Evolutionary conservation across 768 basidiomycete genomes (phyloP).

Genomic region (Boletales sp.): DNA sequence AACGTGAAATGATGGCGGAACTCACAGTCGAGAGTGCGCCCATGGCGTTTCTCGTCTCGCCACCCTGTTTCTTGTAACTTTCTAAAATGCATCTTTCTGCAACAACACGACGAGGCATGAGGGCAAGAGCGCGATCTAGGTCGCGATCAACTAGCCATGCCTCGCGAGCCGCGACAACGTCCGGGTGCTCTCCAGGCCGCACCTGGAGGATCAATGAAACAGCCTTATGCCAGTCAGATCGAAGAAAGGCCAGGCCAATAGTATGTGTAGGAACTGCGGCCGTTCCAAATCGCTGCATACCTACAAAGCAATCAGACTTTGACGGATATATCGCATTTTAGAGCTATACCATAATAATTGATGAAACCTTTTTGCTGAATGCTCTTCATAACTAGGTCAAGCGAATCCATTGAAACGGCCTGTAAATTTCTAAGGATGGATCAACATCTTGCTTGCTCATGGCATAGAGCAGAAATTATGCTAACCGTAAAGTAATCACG

Average conservation of each 20-base stretch:
- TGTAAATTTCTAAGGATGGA: constrained; percentile 68
- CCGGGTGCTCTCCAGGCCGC: constrained; percentile 89
- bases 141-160: constrained; percentile 87
- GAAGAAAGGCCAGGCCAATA: constrained; percentile 87
- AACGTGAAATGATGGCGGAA: constrained; percentile 1
- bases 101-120: constrained; percentile 88
- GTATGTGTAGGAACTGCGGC: constrained; percentile 93
- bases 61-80: constrained; percentile 77
- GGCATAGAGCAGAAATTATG: constrained; percentile 14
- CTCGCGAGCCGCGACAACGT: constrained; percentile 76
- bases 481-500: constrained; percentile 85
- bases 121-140: constrained; percentile 72
- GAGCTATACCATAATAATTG: constrained; percentile 84
- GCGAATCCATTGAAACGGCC: constrained; percentile 63
- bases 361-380: constrained; percentile 89
- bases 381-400: constrained; percentile 73
- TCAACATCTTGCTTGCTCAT: not conserved
- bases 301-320: constrained; percentile 36
- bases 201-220: constrained; percentile 76
- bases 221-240: constrained; percentile 88
- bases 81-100: constrained; percentile 93
- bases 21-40: constrained; percentile 81
- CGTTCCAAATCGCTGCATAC: constrained; percentile 99
- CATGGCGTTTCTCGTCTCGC: constrained; percentile 79
- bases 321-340: not conserved